Conservation (phyloP, 805 yeast species). For the Lipomyces starkeyi region DNA sequence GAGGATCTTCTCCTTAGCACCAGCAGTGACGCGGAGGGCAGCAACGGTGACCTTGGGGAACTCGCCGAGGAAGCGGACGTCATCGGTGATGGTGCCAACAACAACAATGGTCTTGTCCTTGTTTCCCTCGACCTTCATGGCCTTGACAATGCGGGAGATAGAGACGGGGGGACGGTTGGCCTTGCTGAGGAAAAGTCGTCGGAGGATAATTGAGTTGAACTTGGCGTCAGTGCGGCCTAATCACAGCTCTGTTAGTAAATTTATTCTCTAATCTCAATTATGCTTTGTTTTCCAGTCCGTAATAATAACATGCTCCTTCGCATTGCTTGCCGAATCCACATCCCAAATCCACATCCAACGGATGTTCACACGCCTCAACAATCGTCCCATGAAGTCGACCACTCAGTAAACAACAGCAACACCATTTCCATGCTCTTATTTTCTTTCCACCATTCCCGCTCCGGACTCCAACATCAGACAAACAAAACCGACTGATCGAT, state of each 20-base stretch:
- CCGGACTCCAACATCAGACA: not conserved
- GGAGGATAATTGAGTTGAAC: slow-evolving; percentile 97
- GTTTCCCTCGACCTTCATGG: slow-evolving; percentile 82
- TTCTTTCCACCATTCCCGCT: not conserved
- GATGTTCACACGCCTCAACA: no score
- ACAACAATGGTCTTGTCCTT: slow-evolving; percentile 92
- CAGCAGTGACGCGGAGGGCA: slow-evolving; percentile 98
- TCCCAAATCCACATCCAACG: not conserved
- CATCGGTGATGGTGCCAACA: slow-evolving; percentile 99
- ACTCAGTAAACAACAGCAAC: no score
- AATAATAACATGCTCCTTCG: not conserved
- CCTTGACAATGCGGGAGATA: slow-evolving; percentile 85
- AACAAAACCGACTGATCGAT: not conserved
- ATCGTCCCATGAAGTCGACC: no score
- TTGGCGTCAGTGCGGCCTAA: slow-evolving; percentile 94
- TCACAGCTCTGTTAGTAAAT: slow-evolving; percentile 10
- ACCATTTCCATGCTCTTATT: not conserved
- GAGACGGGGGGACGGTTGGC: slow-evolving; percentile 99
- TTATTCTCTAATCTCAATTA: not conserved
- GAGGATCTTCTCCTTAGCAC: slow-evolving; percentile 95
- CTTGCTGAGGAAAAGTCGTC: slow-evolving; percentile 95
- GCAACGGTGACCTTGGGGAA: slow-evolving; percentile 98
- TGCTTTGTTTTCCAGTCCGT: not conserved
- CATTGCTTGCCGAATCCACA: not conserved
- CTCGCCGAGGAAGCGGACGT: slow-evolving; percentile 80